phyloP scores from a whole-genome alignment of 75 land plant species.

The Isoetes taiwanensis region DNA sequence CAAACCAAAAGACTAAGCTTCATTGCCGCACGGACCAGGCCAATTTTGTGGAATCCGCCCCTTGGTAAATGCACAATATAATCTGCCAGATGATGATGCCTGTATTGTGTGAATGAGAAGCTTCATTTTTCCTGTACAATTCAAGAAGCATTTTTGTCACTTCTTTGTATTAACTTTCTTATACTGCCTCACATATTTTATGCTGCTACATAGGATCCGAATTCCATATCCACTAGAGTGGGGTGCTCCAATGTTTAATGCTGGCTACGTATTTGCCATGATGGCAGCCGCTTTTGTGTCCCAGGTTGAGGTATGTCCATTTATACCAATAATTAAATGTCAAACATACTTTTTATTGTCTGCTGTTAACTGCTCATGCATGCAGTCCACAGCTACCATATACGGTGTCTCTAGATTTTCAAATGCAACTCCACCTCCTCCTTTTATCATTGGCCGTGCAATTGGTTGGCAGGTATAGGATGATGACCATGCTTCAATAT shows the following conservation, averaged over 20 bases:
- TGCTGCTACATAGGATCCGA: slow-evolving; percentile 47
- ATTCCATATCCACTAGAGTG: slow-evolving; percentile 89
- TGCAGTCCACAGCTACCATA: slow-evolving; percentile 35
- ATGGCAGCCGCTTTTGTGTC: slow-evolving; percentile 81
- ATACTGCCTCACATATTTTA: not conserved
- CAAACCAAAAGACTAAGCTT: slow-evolving; percentile 34
- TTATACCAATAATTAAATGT: not conserved
- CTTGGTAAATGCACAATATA: slow-evolving; percentile 40
- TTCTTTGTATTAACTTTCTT: not conserved
- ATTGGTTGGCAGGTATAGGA: slow-evolving; percentile 71
- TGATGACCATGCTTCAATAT: too few species aligned
- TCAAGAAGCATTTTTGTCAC: too few species aligned
- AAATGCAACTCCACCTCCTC: slow-evolving; percentile 66
- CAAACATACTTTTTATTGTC: not conserved
- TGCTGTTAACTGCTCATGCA: not conserved
- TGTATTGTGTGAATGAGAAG: too few species aligned
- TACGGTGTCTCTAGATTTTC: slow-evolving; percentile 44
- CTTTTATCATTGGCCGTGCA: slow-evolving; percentile 61
- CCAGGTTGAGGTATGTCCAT: slow-evolving; percentile 57
- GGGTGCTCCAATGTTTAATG: slow-evolving; percentile 91
- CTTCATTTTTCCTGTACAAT: too few species aligned
- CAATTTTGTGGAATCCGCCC: slow-evolving; percentile 58
- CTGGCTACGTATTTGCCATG: slow-evolving; percentile 76
- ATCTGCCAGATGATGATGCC: not conserved
- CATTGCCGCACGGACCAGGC: slow-evolving; percentile 86